These are phyloP conservation scores for Yamadazyma kanchanaburiensis DNA, from an alignment of 1,139 yeast genomes.

Conservation along the genomic window DNA sequence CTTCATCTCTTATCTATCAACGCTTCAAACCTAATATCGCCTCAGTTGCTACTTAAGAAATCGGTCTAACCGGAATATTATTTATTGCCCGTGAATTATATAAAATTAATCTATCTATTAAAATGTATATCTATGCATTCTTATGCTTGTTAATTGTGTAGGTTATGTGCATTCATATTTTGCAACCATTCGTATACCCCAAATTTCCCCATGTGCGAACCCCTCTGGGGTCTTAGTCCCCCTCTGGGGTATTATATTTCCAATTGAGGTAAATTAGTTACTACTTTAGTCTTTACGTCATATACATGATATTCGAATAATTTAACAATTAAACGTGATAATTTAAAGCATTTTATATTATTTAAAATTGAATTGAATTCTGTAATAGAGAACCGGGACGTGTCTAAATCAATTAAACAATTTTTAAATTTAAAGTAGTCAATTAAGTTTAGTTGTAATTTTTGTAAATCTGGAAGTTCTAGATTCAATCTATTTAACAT, in stretches of 20 bases:
- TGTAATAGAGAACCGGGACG: conserved; percentile 2
- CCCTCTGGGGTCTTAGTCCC: too few species aligned
- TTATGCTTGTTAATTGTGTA: too few species aligned
- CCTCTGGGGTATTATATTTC: conserved; percentile 3
- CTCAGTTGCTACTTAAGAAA: too few species aligned
- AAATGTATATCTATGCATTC: too few species aligned
- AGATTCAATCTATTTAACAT: conserved; percentile 23
- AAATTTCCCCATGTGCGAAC: conserved; percentile 1
- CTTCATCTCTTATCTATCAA: too few species aligned
- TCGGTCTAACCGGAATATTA: too few species aligned
- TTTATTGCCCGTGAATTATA: too few species aligned
- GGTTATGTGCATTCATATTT: too few species aligned
- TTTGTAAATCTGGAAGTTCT: conserved; percentile 2
- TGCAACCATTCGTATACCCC: conserved; percentile 1
- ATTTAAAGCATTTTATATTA: neutral
- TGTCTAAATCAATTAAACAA: conserved; percentile 7
- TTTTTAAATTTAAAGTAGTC: conserved; percentile 8
- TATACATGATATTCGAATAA: conserved; percentile 6
- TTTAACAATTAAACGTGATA: conserved; percentile 4
- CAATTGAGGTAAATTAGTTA: conserved; percentile 5
- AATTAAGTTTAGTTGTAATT: conserved; percentile 6
- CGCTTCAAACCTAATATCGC: too few species aligned
- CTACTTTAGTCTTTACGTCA: conserved; percentile 5
- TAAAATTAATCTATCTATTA: too few species aligned
- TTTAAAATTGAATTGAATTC: conserved; percentile 3